Evolutionary conservation across 2,329 filamentous ascomycete genomes (phyloP).

Genomic region (Pyricularia grisea): DNA sequence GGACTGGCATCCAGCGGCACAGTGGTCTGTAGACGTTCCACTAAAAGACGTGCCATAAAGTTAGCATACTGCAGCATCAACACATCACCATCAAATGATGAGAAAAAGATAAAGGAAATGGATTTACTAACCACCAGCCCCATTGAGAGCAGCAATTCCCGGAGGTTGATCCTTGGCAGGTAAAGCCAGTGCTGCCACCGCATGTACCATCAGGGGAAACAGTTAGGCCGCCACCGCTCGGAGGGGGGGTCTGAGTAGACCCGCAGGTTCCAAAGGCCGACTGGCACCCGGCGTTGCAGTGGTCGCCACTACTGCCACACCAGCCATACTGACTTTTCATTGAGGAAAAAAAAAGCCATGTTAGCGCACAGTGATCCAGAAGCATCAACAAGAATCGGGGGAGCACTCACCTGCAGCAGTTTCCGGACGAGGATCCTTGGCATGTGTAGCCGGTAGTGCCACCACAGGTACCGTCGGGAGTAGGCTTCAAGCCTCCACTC

Average conservation of each 20-base stretch:
- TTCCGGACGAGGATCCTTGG: conserved; percentile 5
- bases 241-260: not conserved
- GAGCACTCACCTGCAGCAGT: not conserved
- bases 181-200: conserved; percentile 4
- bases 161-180: not conserved
- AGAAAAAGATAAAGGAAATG: too few relatives aligned
- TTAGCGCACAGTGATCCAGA: too few relatives aligned
- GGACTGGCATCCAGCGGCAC: not conserved
- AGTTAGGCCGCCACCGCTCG: not conserved
- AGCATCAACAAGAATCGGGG: too few relatives aligned
- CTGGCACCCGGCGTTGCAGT: conserved; percentile 10
- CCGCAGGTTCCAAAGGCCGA: conserved; percentile 7
- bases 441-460: conserved; percentile 6
- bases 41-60: conserved; percentile 2
- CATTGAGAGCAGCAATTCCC: not conserved
- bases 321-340: conserved; percentile 2
- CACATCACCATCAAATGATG: too few relatives aligned
- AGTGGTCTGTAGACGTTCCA: conserved; percentile 21
- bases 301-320: conserved; percentile 8
- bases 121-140: not conserved
- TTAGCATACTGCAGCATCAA: not conserved
- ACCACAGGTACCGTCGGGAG: conserved; percentile 5
- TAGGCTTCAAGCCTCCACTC: too few relatives aligned
- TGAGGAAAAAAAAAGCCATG: too few relatives aligned
- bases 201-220: not conserved